Base-by-base conservation (phyloP, 1,139 yeast genomes). In the Insectozyma bohioensis region DNA sequence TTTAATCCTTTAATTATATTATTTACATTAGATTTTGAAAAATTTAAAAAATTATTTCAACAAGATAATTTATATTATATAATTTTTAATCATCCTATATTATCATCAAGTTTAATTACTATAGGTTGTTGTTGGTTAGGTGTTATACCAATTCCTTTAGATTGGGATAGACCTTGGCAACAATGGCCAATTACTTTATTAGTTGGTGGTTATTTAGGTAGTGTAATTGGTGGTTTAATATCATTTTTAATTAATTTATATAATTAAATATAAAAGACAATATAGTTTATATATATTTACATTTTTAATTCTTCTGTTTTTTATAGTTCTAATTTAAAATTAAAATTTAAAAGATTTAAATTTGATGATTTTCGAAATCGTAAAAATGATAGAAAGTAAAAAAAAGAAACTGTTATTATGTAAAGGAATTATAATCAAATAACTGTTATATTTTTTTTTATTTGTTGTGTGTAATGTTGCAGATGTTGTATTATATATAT, bases 91-190 rank as follows among this genome's bases (percentile, higher is more conserved):
- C 65, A 72, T 41, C 68, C 63, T 24, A 48, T 71, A 2, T 58
- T 74, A 28, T 51, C 64, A 21, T 51, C 65, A 17, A 58, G 75
- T 5, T 52, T 77, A 8, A 72, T 80, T 24, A 71, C 80, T 0
- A 61, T 81, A 26, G 48, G 83, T 6, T 95, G 96, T 2, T 79
- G 94, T 7, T 92, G 97, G 97, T 49, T 87, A 2, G 97, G 97
- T 8, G 96, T 94, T 4, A 62, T 86, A 25, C 97, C 95, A 2
- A 88, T 92, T 39, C 97, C 97, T 0, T 69, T 92, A 38, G 98
- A 92, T 57, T 92, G 98, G 98, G 98, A 92, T 56, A 71, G 97
- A 46, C 88, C 85, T 18, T 92, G 98, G 98, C 98, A 92, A 58
- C 74, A 70, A 39, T 92, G 97, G 95, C 98, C 98, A n/a, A 75